Evolutionary conservation across 164 flowering plant genomes (phyloP).

Genomic region (Amborella trichopoda): DNA sequence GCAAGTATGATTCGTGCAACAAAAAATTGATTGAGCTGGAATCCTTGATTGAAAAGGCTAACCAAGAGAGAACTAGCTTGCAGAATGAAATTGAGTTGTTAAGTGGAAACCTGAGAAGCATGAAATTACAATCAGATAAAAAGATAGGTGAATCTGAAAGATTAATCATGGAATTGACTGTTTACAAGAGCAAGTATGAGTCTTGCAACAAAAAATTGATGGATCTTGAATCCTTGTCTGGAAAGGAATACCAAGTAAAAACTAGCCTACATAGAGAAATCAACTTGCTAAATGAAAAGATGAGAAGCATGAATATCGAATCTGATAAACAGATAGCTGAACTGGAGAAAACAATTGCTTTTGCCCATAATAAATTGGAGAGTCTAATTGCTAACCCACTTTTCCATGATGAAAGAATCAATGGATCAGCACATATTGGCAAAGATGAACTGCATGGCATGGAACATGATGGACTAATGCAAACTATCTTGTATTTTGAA

Average conservation of each 20-base stretch:
- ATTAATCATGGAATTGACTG: slow-evolving; percentile 26
- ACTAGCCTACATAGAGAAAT: slow-evolving; percentile 26
- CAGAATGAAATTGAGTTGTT: slow-evolving; percentile 26
- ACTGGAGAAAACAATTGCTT: slow-evolving; percentile 29
- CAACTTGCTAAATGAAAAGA: slow-evolving; percentile 34
- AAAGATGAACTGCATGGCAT: slow-evolving; percentile 11
- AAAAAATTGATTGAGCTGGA: slow-evolving; percentile 38
- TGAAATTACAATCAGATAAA: slow-evolving; percentile 26
- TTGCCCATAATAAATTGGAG: slow-evolving; percentile 32
- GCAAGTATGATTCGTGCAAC: slow-evolving; percentile 36
- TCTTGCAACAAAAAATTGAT: slow-evolving; percentile 34
- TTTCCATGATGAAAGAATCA: slow-evolving; percentile 15
- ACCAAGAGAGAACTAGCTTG: slow-evolving; percentile 27
- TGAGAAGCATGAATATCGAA: slow-evolving; percentile 25
- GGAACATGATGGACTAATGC: slow-evolving; percentile 20
- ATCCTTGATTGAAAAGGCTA: slow-evolving; percentile 29
- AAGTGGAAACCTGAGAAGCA: slow-evolving; percentile 32
- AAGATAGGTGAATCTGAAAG: slow-evolving; percentile 36
- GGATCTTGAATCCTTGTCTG: slow-evolving; percentile 29
- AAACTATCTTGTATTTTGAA: slow-evolving; percentile 28
- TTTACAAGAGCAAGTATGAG: slow-evolving; percentile 35
- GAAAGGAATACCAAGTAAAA: slow-evolving; percentile 31
- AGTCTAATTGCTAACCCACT: slow-evolving; percentile 20
- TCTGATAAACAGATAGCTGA: slow-evolving; percentile 26
- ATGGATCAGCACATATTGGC: slow-evolving; percentile 9